Conservation (phyloP, 495 filamentous ascomycete species). For the Patellaria atrata region DNA sequence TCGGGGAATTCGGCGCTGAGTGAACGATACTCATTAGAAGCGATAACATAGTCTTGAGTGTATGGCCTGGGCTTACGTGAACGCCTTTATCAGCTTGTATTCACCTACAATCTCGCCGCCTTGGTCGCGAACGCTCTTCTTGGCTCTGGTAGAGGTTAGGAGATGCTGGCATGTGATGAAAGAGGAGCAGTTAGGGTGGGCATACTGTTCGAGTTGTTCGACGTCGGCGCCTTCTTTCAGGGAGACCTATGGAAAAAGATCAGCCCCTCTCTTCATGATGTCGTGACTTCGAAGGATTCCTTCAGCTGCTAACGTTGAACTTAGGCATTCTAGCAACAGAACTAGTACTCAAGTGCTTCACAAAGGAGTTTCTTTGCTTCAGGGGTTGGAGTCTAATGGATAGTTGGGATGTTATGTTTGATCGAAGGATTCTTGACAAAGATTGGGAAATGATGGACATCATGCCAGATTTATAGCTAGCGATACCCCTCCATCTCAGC, state of each 20-base stretch:
- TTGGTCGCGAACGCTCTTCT: constrained; percentile 49
- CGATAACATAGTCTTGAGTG: neutral
- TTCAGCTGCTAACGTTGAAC: constrained; percentile 58
- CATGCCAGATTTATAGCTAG: too few species aligned
- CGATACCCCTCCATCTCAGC: too few species aligned
- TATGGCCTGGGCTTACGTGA: constrained; percentile 49
- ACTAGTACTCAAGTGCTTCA: too few species aligned
- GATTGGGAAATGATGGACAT: too few species aligned
- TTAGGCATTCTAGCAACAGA: constrained; percentile 62
- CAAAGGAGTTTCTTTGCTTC: too few species aligned
- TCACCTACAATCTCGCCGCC: constrained; percentile 74
- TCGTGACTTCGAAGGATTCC: neutral
- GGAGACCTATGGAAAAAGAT: constrained; percentile 49
- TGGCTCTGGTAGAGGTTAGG: constrained; percentile 40
- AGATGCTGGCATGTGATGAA: neutral
- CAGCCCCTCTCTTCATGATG: neutral
- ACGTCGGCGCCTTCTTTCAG: constrained; percentile 49
- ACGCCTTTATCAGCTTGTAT: constrained; percentile 76
- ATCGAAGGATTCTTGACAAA: too few species aligned
- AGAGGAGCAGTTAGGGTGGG: neutral
- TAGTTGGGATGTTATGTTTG: too few species aligned
- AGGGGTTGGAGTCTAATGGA: too few species aligned
- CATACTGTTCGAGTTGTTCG: constrained; percentile 50
- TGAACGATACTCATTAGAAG: constrained; percentile 2
- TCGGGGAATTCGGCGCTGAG: constrained; percentile 59